Evolutionary conservation across 441 rosid genomes (phyloP), one percentile per base, ranked within the genome.

Genomic region (Corymbia citriodora): DNA sequence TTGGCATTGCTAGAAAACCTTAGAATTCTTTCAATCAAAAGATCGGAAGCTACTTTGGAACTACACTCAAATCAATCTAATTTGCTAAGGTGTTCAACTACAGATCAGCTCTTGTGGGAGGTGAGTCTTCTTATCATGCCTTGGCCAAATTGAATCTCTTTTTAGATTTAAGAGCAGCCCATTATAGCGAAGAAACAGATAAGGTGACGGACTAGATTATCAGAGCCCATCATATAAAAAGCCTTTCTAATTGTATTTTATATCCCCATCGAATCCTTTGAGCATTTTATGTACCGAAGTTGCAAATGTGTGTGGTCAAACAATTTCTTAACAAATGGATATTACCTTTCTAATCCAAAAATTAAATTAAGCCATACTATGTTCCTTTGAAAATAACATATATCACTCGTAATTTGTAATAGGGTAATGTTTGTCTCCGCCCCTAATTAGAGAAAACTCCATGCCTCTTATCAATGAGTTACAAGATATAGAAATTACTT

Each of bases 221-320:
- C 8, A 33, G 0, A 33, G 6, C 7, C 25, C 48, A 18, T 70
- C 6, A 0, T 1, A 70, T 4, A 70, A 18, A 70, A 70, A 33
- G 7, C 13, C 12, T 18, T 70, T 10, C 27, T 36, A 36, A 9
- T 36, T 72, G 82, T 25, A 36, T 72, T 72, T 70, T 72, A 72
- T 72, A 33, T 72, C 82, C 81, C 15, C 48, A 13, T 63, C 70
- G 13, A 63, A 25, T 15, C 12, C 6, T n/a, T 3, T 10, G 49
- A 27, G 25, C 27, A 8, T 72, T 36, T 18, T 72, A 5, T 19
- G 82, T 72, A 33, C 8, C 19, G 45, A 72, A 72, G 27, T 21
- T 72, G 23, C 49, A 36, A 14, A 4, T 18, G 0, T 13, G 1
- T 2, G 21, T 12, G 7, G 10, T 36, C 1, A 33, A 33, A 33